Percentiles rank a stretch among this genome's conserved stretches.
Evolutionary conservation across 768 basidiomycete species (phyloP).

Genomic region (Udeniomyces megalosporus): DNA sequence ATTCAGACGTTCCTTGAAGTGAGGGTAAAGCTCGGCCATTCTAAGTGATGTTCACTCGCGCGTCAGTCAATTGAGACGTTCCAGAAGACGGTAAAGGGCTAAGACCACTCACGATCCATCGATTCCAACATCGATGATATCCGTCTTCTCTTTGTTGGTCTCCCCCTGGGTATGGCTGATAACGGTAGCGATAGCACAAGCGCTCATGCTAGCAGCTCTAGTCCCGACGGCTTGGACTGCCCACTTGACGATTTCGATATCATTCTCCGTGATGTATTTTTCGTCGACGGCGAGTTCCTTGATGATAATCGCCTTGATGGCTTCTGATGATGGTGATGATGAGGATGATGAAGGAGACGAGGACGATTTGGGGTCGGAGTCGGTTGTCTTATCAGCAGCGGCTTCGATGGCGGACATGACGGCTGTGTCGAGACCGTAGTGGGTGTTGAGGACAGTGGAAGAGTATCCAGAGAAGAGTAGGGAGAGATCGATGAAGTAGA

Average conservation of each 20-base stretch:
- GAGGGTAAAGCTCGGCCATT: constrained; percentile 80
- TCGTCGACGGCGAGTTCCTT: constrained; percentile 45
- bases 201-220: constrained; percentile 69
- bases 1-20: constrained; percentile 58
- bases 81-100: neutral
- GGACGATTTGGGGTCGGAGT: neutral
- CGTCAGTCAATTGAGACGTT: neutral
- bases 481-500: constrained; percentile 59
- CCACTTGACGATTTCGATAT: constrained; percentile 61
- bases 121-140: constrained; percentile 60
- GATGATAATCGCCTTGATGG: constrained; percentile 40
- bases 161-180: constrained; percentile 64
- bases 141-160: constrained; percentile 32
- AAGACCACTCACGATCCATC: constrained; percentile 59
- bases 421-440: constrained; percentile 92
- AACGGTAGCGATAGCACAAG: constrained; percentile 70
- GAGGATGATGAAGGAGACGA: no score
- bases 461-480: constrained; percentile 64
- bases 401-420: constrained; percentile 68
- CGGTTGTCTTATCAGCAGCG: constrained; percentile 39
- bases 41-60: constrained; percentile 37
- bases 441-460: constrained; percentile 55
- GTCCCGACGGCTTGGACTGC: constrained; percentile 58
- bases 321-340: constrained; percentile 16
- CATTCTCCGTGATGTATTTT: constrained; percentile 37